Conservation (phyloP, 768 basidiomycete genomes). For the Cystofilobasidium macerans region DNA sequence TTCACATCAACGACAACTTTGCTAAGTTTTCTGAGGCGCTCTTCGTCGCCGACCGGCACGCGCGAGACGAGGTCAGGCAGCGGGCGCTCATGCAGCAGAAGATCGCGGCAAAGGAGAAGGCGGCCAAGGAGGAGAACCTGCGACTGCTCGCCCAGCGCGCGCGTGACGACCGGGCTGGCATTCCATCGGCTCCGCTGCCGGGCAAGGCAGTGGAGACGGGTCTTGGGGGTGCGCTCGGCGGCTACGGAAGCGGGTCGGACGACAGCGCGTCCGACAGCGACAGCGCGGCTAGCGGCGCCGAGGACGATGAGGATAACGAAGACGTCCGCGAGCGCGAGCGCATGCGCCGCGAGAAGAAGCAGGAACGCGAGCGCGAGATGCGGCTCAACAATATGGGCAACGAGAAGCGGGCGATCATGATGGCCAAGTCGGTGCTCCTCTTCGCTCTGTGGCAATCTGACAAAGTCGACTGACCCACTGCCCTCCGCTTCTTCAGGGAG, state of each 20-base stretch:
- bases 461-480: background rate
- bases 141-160: slow-evolving; percentile 89
- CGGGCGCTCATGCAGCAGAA: slow-evolving; percentile 96
- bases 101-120: slow-evolving; percentile 96
- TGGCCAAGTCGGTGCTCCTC: slow-evolving; percentile 51
- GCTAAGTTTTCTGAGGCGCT: slow-evolving; percentile 96
- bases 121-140: slow-evolving; percentile 88
- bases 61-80: slow-evolving; percentile 94
- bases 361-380: slow-evolving; percentile 92
- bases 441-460: background rate
- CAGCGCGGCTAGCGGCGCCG: slow-evolving; percentile 1
- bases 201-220: slow-evolving; percentile 47
- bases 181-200: slow-evolving; percentile 40
- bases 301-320: slow-evolving; percentile 60
- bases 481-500: slow-evolving; percentile 42
- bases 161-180: slow-evolving; percentile 80
- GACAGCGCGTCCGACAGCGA: slow-evolving; percentile 28
- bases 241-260: slow-evolving; percentile 69
- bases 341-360: slow-evolving; percentile 81
- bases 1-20: slow-evolving; percentile 98
- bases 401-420: slow-evolving; percentile 88
- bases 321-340: slow-evolving; percentile 74
- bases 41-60: slow-evolving; percentile 90
- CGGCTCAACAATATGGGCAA: slow-evolving; percentile 98
- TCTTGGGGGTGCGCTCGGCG: slow-evolving; percentile 65